Percentiles rank a stretch among this genome's conserved stretches.
phyloP scores from a whole-genome alignment of 805 yeast genomes.

The Starmerella powellii region DNA sequence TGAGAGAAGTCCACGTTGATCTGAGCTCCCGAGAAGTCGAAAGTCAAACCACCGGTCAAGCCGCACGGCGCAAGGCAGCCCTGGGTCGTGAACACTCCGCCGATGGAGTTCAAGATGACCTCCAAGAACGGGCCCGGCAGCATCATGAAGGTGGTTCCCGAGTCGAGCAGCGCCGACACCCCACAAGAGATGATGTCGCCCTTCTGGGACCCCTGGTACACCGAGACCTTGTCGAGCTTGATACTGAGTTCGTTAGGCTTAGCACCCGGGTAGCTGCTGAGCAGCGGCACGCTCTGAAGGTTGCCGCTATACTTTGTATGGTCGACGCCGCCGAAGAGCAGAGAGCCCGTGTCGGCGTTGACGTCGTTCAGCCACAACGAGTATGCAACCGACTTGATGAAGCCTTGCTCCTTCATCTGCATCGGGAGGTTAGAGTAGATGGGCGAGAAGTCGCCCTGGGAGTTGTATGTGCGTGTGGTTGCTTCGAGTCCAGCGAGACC shows the following conservation, averaged over 20 bases:
- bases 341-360: conserved; percentile 28
- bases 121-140: conserved; percentile 31
- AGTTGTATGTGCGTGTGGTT: conserved; percentile 23
- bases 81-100: conserved; percentile 31
- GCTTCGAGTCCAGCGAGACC: conserved; percentile 30
- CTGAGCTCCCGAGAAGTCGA: conserved; percentile 41
- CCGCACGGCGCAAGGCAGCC: conserved; percentile 35
- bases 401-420: conserved; percentile 32
- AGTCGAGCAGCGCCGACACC: conserved; percentile 37
- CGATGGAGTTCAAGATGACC: conserved; percentile 29
- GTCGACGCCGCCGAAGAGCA: conserved; percentile 38
- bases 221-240: conserved; percentile 12
- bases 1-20: conserved; percentile 36
- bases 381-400: conserved; percentile 34
- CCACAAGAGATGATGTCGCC: conserved; percentile 11
- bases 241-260: conserved; percentile 15
- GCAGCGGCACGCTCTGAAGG: conserved; percentile 30
- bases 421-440: conserved; percentile 29
- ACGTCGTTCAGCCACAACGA: conserved; percentile 36
- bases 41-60: conserved; percentile 28
- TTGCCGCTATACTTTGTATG: conserved; percentile 33
- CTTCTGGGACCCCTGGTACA: conserved; percentile 12
- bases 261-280: conserved; percentile 15
- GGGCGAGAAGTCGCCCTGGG: conserved; percentile 15
- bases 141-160: conserved; percentile 41